Evolutionary conservation across 108 stramenopile genomes (phyloP).

Genomic region (Pseudonitzschia delicatissima): DNA sequence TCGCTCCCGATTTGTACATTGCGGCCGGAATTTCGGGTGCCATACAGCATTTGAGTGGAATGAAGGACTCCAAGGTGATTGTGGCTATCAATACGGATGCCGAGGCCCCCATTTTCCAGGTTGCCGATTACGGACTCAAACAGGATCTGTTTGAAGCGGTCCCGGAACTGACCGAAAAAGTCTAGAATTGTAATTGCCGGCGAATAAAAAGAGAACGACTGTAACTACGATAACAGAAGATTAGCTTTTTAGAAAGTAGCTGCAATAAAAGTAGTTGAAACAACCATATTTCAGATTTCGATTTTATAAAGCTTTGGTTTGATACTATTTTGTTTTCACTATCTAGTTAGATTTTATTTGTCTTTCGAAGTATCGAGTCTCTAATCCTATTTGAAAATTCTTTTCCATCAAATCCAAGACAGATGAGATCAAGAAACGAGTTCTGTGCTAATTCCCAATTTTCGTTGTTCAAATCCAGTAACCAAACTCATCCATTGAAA

Average conservation of each 20-base stretch:
- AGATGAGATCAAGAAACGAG: too few species aligned
- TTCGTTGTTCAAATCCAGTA: too few species aligned
- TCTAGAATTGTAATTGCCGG: constrained; percentile 23
- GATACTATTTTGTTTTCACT: too few species aligned
- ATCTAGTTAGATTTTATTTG: too few species aligned
- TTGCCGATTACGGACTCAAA: constrained; percentile 96
- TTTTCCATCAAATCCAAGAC: too few species aligned
- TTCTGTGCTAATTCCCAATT: too few species aligned
- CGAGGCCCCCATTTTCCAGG: constrained; percentile 99
- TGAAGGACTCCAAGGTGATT: constrained; percentile 99
- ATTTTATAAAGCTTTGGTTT: too few species aligned
- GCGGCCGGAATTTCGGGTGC: constrained; percentile 98
- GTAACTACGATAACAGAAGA: neutral
- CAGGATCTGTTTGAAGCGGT: constrained; percentile 96
- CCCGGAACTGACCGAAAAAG: constrained; percentile 94
- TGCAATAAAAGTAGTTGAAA: constrained; percentile 5
- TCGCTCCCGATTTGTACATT: constrained; percentile 95
- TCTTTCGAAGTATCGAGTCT: too few species aligned
- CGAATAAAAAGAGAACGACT: constrained; percentile 10
- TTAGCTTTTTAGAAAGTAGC: neutral
- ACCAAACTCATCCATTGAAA: neutral
- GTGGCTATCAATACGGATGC: constrained; percentile 99
- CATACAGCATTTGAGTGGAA: constrained; percentile 99
- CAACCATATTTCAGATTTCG: too few species aligned
- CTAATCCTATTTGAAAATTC: too few species aligned